These are phyloP conservation scores for Millerago galiae DNA, from an alignment of 805 yeast species.

Conservation along the genomic window DNA sequence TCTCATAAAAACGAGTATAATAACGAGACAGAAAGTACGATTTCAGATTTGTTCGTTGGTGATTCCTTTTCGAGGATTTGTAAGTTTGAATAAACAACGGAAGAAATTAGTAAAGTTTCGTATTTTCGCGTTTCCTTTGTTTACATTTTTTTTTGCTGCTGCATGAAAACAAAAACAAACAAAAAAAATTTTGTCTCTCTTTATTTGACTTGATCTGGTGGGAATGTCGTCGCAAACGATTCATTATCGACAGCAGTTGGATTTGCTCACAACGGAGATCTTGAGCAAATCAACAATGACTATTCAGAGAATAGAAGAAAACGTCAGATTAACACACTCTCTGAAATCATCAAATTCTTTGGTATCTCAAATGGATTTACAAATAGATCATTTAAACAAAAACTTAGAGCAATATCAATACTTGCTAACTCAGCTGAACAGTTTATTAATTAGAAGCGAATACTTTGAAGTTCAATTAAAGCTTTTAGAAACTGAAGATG, in stretches of 20 bases:
- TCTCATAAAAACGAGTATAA: background rate
- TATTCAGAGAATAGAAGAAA: conserved; percentile 20
- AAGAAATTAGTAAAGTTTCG: too few relatives aligned
- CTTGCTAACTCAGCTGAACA: conserved; percentile 23
- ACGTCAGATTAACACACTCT: conserved; percentile 16
- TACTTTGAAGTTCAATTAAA: conserved; percentile 26
- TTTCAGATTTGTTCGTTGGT: conserved; percentile 2
- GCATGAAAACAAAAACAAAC: background rate
- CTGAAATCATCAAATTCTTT: conserved; percentile 14
- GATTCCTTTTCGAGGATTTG: background rate
- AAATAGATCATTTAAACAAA: conserved; percentile 14
- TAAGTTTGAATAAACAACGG: too few relatives aligned
- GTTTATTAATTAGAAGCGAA: conserved; percentile 24
- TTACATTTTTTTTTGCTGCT: background rate
- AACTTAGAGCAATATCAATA: conserved; percentile 24
- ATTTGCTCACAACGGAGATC: conserved; percentile 17
- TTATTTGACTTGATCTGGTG: too few relatives aligned
- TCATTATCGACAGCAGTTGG: conserved; percentile 13
- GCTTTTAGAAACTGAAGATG: conserved; percentile 19
- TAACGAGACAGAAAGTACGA: background rate
- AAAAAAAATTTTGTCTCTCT: too few relatives aligned
- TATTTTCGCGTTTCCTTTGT: background rate
- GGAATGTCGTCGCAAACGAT: background rate
- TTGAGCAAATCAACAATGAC: conserved; percentile 14
- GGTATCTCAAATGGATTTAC: conserved; percentile 17